Conservation (phyloP, 176 grass and related monocot species). For the Oryza meridionalis region DNA sequence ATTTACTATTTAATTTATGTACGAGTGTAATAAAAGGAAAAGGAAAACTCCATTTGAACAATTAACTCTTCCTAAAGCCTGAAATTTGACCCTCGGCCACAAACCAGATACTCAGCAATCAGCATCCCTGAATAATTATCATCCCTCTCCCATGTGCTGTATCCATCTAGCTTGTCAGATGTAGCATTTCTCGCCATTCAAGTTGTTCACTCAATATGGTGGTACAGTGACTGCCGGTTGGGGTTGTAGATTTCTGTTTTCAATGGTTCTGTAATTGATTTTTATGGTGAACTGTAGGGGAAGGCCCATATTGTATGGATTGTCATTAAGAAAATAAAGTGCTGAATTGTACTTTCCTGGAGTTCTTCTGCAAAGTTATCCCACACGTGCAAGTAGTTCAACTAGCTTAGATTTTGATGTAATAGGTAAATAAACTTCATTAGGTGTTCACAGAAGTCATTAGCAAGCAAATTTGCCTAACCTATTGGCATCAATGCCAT, state of each 20-base stretch:
- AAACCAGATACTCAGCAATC: not conserved
- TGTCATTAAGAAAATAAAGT: no score
- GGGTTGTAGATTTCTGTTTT: not conserved
- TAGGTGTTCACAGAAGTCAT: not conserved
- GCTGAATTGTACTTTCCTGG: no score
- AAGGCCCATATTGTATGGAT: not conserved
- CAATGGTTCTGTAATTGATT: not conserved
- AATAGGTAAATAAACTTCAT: not conserved
- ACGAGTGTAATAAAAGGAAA: not conserved
- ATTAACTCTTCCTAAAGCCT: not conserved
- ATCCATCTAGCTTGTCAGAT: not conserved
- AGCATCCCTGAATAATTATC: not conserved
- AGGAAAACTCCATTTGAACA: not conserved
- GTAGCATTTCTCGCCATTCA: not conserved
- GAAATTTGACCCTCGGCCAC: no score
- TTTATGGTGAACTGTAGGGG: not conserved
- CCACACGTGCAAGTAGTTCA: not conserved
- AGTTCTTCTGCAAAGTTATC: not conserved
- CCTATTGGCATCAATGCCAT: not conserved
- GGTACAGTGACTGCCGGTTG: not conserved
- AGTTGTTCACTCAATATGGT: not conserved
- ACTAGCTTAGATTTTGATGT: not conserved
- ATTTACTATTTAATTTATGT: no score
- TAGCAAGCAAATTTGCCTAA: not conserved
- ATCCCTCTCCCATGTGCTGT: not conserved